A percentile compares a stretch with the other conserved stretches of the same genome.
Conservation (phyloP, 2,329 filamentous ascomycete genomes). For the Hirsutella rhossiliensis region DNA sequence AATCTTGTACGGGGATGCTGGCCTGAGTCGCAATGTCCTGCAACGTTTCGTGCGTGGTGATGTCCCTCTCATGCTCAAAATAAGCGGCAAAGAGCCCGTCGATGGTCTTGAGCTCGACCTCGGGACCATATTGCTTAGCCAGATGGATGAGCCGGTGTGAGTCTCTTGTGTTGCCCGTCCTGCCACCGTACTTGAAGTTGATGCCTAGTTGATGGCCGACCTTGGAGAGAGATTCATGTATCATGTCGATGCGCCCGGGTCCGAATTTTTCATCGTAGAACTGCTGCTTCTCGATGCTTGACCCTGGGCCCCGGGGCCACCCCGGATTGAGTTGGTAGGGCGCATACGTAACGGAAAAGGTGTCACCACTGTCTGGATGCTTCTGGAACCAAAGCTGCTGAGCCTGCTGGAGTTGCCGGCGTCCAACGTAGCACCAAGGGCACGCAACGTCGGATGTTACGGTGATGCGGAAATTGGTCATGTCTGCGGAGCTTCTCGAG, state of each 20-base stretch:
- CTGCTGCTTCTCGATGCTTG: slow-evolving; percentile 22
- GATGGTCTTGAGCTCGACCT: slow-evolving; percentile 45
- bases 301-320: slow-evolving; percentile 15
- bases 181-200: slow-evolving; percentile 37
- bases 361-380: slow-evolving; percentile 42
- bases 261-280: slow-evolving; percentile 45
- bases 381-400: slow-evolving; percentile 26
- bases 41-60: slow-evolving; percentile 27
- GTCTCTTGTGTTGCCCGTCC: slow-evolving; percentile 30
- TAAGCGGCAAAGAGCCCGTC: slow-evolving; percentile 28
- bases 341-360: slow-evolving; percentile 34
- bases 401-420: slow-evolving; percentile 31
- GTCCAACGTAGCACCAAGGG: slow-evolving; percentile 39
- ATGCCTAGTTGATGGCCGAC: slow-evolving; percentile 25
- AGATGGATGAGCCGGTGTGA: slow-evolving; percentile 31
- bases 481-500: slow-evolving; percentile 17
- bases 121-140: slow-evolving; percentile 33
- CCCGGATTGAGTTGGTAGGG: slow-evolving; percentile 32
- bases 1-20: slow-evolving; percentile 33
- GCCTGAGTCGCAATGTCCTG: slow-evolving; percentile 17
- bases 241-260: slow-evolving; percentile 36
- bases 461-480: slow-evolving; percentile 44
- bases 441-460: slow-evolving; percentile 39
- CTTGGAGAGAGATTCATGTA: slow-evolving; percentile 16
- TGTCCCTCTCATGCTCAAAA: slow-evolving; percentile 30